Evolutionary conservation across 2,329 filamentous ascomycete species (phyloP).

Genomic region (Nigrospora oryzae): DNA sequence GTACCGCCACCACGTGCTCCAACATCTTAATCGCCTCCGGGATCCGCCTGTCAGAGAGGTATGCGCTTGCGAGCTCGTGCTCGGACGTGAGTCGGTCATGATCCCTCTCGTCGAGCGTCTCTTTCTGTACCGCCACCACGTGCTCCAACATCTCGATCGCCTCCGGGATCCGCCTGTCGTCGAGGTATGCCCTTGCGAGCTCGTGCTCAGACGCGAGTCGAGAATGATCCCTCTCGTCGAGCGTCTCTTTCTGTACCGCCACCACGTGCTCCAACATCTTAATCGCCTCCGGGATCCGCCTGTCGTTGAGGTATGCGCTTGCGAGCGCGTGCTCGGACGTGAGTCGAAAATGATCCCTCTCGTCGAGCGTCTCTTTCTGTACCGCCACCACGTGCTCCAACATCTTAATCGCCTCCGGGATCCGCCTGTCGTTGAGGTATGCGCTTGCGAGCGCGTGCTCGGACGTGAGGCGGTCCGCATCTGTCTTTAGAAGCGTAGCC

Average conservation of each 20-base stretch:
- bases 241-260: neutral
- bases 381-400: conserved; percentile 3
- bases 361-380: neutral
- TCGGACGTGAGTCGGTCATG: no score
- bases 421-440: neutral
- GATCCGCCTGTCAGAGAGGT: no score
- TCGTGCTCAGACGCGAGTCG: no score
- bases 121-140: no score
- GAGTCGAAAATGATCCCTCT: conserved; percentile 1
- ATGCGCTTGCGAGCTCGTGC: no score
- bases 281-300: conserved; percentile 6
- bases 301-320: neutral
- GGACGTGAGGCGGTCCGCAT: neutral
- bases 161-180: no score
- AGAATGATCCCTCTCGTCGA: no score
- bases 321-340: neutral
- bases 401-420: conserved; percentile 6
- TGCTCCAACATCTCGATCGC: no score
- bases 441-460: neutral
- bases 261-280: conserved; percentile 5
- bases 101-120: no score
- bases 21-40: no score
- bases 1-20: no score
- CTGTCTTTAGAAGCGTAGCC: neutral
- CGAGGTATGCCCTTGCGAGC: no score